Evolutionary conservation across 2,329 filamentous ascomycete genomes (phyloP), one percentile per base, ranked within the genome.

Genomic region (Capronia coronata): DNA sequence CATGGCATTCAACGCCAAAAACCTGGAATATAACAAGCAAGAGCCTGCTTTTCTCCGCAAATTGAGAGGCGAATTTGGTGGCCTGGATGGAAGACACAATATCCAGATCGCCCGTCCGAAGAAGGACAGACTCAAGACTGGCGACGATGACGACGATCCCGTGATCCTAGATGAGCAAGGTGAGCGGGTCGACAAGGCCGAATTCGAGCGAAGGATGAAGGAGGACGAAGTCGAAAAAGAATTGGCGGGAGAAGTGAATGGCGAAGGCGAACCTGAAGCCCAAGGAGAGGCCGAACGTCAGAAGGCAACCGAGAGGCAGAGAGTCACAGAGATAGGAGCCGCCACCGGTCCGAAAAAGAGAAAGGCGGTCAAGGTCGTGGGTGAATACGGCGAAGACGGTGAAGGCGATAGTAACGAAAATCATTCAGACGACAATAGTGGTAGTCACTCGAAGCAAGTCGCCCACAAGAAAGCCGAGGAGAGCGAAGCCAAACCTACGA

Each of bases 131-230:
- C 42, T 61, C 13, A 55, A 59, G 45, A 57, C 55, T 16, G 58
- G 52, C 14, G 59, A 61, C 27, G 59, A 55, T n/a, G 58, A 59
- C 42, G 59, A 61, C 35, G 58, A 58, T 9, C 59, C 59, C 2
- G 43, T 58, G 3, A 60, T 61, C n/a, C 23, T 61, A 32, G 59
- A 60, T 25, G 58, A 60, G 40, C 43, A 47, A 39, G 59, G 59
- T 23, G 55, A 60, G 47, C 42, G 29, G 13, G 51, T 61, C 1
- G 48, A 51, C 11, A 59, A 59, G 42, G 51, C 52, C 9, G 58
- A 60, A 29, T 58, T 55, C 19, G 52, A 61, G 30, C 40, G 48
- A 16, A 48, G 52, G 43, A 10, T 54, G 27, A 52, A 47, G 18
- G 43, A 43, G n/a, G 50, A 40, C 22, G 38, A 48, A 4, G 18